phyloP scores from a whole-genome alignment of 1,284 basidiomycete genomes.

The Sanguinoderma infundibulare region DNA sequence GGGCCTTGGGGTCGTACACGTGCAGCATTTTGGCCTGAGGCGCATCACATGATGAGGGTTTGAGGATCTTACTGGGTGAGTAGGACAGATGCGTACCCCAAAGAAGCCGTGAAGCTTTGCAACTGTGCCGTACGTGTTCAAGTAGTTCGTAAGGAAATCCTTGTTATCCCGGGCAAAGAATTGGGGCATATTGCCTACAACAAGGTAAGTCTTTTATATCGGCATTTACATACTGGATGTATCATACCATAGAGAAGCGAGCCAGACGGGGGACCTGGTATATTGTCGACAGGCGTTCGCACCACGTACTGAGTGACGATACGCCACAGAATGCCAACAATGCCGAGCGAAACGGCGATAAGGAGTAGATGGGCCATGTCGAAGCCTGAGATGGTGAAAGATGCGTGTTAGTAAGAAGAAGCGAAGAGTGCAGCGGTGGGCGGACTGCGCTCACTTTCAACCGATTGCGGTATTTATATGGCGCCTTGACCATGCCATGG shows the following conservation, averaged over 20 bases:
- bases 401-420: no score
- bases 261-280: constrained; percentile 8
- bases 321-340: neutral
- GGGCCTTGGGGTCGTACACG: constrained; percentile 1
- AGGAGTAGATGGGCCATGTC: neutral
- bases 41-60: neutral
- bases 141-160: neutral
- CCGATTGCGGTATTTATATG: no score
- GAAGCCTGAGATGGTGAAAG: no score
- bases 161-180: neutral
- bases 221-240: neutral
- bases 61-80: neutral
- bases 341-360: neutral
- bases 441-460: no score
- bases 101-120: constrained; percentile 1
- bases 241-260: constrained; percentile 6
- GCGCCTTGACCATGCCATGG: no score
- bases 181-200: constrained; percentile 6
- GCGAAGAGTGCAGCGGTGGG: no score
- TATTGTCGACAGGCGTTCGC: constrained; percentile 7
- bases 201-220: neutral
- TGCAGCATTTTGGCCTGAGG: neutral
- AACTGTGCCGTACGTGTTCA: neutral
- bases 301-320: constrained; percentile 4
- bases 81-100: neutral